Evolutionary conservation across 352 stramenopile species (phyloP), one percentile per base, ranked within the genome.

Genomic region (Phytopythium helicoides): DNA sequence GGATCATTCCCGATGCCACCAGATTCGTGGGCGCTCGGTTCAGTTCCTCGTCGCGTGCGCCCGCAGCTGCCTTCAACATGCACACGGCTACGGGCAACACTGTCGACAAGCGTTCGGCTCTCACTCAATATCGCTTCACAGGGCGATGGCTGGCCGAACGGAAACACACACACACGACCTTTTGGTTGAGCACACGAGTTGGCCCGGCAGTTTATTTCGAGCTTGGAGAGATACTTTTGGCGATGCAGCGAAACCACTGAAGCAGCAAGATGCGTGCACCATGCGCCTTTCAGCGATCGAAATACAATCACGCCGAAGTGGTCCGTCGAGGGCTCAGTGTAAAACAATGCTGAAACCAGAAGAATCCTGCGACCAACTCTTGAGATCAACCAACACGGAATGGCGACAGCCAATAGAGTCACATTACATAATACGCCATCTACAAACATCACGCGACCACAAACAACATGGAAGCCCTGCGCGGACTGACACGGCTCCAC

Each of bases 401-500:
- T n/a, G n/a, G n/a, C n/a, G n/a, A n/a, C n/a, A n/a, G n/a, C n/a
- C n/a, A 28, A 49, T 28, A 19, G 18, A 18, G n/a, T 51, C 10
- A 31, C 45, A 51, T 51, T 51, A 51, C 26, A 40, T 21, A 18
- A 22, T 21, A 25, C 28, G 26, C 16, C 28, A 51, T 25, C 16
- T 14, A 51, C 18, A 39, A 19, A 51, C 3, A 35, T n/a, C 42
- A 49, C 42, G 16, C 23, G 11, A 37, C 42, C 22, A 49, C 42
- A n/a, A 37, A 22, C 23, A 49, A 51, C 28, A 51, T 18, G 28
- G 25, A 51, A 39, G n/a, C n/a, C n/a, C n/a, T n/a, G n/a, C n/a
- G n/a, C n/a, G n/a, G 26, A 28, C 5, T 25, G 23, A 18, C 28
- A 33, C n/a, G 26, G 26, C 45, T 35, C 44, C 37, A 23, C 44